These are phyloP conservation scores for Plantago elongata DNA, from an alignment of 257 asterid genomes.

Conservation along the genomic window DNA sequence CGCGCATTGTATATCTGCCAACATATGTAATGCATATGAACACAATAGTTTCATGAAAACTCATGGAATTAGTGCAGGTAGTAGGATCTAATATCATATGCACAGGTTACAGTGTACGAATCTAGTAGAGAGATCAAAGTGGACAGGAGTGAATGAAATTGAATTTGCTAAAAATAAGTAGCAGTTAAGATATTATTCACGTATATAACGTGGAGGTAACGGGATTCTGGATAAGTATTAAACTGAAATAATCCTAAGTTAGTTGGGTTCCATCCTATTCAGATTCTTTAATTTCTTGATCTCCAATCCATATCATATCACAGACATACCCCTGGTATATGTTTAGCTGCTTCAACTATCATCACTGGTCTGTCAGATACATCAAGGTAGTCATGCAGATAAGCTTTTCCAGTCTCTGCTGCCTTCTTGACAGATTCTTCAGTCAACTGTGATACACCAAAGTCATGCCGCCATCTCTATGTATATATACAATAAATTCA, in stretches of 20 bases:
- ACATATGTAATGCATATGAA: not conserved
- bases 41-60: not conserved
- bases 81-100: not conserved
- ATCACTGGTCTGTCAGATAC: constrained; percentile 55
- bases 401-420: constrained; percentile 71
- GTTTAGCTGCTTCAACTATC: constrained; percentile 71
- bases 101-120: not conserved
- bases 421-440: constrained; percentile 54
- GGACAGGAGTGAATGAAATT: not conserved
- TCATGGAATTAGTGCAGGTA: not conserved
- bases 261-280: no score
- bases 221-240: no score
- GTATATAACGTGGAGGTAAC: not conserved
- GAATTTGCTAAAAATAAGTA: not conserved
- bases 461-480: constrained; percentile 75
- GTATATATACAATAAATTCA: constrained; percentile 19
- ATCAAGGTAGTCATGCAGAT: constrained; percentile 60
- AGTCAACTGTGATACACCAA: constrained; percentile 67
- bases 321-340: constrained; percentile 67
- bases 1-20: constrained; percentile 38
- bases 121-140: not conserved
- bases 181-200: not conserved
- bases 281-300: no score
- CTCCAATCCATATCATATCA: not conserved
- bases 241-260: no score